These are phyloP conservation scores for Cutaneotrichosporon sp. DNA, from an alignment of 1,284 basidiomycete species.

Conservation along the genomic window DNA sequence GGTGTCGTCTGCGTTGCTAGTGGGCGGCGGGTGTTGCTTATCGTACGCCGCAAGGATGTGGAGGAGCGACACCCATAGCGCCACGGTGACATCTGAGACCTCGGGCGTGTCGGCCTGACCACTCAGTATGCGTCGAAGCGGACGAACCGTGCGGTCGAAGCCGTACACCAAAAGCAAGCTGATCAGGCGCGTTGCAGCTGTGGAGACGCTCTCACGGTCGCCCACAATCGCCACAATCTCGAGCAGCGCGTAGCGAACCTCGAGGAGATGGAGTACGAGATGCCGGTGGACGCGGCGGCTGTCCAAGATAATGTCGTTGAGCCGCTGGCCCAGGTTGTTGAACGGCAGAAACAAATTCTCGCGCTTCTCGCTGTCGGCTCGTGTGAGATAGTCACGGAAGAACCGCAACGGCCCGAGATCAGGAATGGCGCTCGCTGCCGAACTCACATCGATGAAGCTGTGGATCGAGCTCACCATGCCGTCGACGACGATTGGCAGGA, in stretches of 20 bases:
- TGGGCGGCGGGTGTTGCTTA: conserved; percentile 3
- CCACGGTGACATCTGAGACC: conserved; percentile 58
- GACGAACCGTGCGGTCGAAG: conserved; percentile 58
- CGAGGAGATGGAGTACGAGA: conserved; percentile 47
- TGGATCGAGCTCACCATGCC: conserved; percentile 22
- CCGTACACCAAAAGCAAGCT: conserved; percentile 60
- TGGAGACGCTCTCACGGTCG: conserved; percentile 11
- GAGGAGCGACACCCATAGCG: conserved; percentile 74
- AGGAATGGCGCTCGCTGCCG: conserved; percentile 5
- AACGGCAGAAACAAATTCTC: conserved; percentile 11
- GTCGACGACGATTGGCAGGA: conserved; percentile 37
- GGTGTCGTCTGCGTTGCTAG: conserved; percentile 34
- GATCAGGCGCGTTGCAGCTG: conserved; percentile 54
- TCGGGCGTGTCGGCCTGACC: conserved; percentile 47
- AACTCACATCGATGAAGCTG: conserved; percentile 20
- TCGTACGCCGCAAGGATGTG: conserved; percentile 55
- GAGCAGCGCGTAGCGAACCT: conserved; percentile 63
- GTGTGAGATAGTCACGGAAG: conserved; percentile 27
- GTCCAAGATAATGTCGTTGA: conserved; percentile 26
- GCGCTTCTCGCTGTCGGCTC: neutral
- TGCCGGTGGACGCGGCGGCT: conserved; percentile 16
- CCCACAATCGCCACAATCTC: conserved; percentile 55
- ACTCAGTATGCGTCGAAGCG: conserved; percentile 47
- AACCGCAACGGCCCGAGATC: conserved; percentile 27
- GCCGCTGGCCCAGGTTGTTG: conserved; percentile 10